phyloP scores from a whole-genome alignment of 441 rosid genomes.

The Aquilaria agallochum region DNA sequence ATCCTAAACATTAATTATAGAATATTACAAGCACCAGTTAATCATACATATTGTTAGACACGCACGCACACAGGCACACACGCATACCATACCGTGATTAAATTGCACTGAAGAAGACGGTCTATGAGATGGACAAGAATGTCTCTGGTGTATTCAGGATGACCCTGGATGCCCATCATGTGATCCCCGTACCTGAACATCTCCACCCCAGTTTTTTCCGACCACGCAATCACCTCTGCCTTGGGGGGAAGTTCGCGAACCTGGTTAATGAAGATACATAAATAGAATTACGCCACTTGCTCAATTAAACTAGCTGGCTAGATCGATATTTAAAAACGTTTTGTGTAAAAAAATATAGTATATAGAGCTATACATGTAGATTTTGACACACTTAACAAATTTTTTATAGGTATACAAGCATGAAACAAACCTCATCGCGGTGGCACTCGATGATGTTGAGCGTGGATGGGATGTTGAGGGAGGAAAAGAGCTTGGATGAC shows the following conservation, averaged over 20 bases:
- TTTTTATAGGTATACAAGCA: not conserved
- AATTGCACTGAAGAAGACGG: constrained; percentile 32
- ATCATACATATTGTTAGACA: not conserved
- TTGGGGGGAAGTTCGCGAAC: constrained; percentile 45
- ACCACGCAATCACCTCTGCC: constrained; percentile 54
- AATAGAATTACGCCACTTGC: no score
- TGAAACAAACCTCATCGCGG: constrained; percentile 49
- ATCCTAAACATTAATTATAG: constrained; percentile 22
- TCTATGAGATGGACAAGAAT: constrained; percentile 49
- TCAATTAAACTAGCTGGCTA: no score
- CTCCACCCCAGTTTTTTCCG: constrained; percentile 53
- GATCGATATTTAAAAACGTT: not conserved
- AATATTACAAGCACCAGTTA: not conserved
- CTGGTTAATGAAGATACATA: constrained; percentile 13
- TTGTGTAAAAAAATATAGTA: not conserved
- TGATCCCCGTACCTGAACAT: constrained; percentile 55
- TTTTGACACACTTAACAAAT: not conserved
- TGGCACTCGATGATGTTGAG: constrained; percentile 58
- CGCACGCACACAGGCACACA: no score
- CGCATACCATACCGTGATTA: constrained; percentile 26
- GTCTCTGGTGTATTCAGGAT: constrained; percentile 65
- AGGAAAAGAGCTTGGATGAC: constrained; percentile 27
- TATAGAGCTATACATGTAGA: not conserved
- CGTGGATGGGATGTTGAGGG: constrained; percentile 29
- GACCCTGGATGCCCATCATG: constrained; percentile 78